phyloP scores from a whole-genome alignment of 345 rosid genomes.

The Sisymbrium irio region DNA sequence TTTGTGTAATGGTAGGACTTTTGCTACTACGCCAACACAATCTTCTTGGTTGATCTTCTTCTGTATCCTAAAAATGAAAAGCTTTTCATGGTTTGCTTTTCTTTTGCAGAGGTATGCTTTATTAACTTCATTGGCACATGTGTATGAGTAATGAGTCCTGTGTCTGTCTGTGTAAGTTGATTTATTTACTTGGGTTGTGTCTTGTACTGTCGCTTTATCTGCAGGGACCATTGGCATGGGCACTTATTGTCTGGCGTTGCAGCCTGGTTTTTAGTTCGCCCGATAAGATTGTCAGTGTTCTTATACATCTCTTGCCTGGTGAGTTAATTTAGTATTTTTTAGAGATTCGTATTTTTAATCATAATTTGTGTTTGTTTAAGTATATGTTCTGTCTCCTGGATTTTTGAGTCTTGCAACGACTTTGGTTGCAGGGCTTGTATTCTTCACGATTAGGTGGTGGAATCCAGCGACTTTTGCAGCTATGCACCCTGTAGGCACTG shows the following conservation, averaged over 20 bases:
- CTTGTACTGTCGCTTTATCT: slow-evolving; percentile 21
- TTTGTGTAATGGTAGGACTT: slow-evolving; percentile 60
- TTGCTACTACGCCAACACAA: slow-evolving; percentile 96
- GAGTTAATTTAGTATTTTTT: slow-evolving; percentile 27
- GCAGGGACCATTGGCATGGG: slow-evolving; percentile 98
- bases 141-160: background rate
- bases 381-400: background rate
- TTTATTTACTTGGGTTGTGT: background rate
- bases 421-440: slow-evolving; percentile 65
- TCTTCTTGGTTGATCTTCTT: slow-evolving; percentile 85
- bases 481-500: slow-evolving; percentile 81
- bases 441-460: slow-evolving; percentile 99
- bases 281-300: slow-evolving; percentile 93
- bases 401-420: background rate
- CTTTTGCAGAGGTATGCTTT: slow-evolving; percentile 82
- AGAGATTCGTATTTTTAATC: background rate
- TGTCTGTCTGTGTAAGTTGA: background rate
- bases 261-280: slow-evolving; percentile 95
- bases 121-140: background rate
- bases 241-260: slow-evolving; percentile 93
- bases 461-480: slow-evolving; percentile 86
- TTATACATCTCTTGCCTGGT: slow-evolving; percentile 98
- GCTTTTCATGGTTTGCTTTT: slow-evolving; percentile 96
- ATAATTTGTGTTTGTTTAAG: background rate
- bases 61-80: slow-evolving; percentile 78